Evolutionary conservation across 2,329 filamentous ascomycete species (phyloP).

Genomic region (Nemania sp.): DNA sequence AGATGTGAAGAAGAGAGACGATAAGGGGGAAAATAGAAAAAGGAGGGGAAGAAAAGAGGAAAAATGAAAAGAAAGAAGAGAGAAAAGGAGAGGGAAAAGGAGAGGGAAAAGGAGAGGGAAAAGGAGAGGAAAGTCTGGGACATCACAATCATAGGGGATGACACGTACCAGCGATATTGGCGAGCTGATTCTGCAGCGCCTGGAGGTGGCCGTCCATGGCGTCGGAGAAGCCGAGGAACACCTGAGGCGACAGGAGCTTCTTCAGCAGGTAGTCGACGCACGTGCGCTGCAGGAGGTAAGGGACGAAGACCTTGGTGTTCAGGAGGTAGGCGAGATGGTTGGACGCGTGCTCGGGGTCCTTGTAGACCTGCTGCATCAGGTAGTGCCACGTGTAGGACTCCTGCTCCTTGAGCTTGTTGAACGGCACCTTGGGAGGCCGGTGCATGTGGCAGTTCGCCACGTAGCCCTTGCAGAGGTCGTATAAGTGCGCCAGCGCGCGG

Average conservation of each 20-base stretch:
- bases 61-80: too few species aligned
- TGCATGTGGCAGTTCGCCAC: constrained; percentile 35
- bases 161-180: constrained; percentile 24
- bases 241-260: constrained; percentile 35
- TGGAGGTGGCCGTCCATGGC: constrained; percentile 36
- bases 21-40: neutral
- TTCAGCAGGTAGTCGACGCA: constrained; percentile 40
- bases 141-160: neutral
- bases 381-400: constrained; percentile 38
- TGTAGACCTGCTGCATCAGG: constrained; percentile 33
- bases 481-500: constrained; percentile 34
- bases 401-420: constrained; percentile 23
- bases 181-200: constrained; percentile 37
- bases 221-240: constrained; percentile 38
- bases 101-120: too few species aligned
- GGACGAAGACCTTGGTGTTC: constrained; percentile 25
- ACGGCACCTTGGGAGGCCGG: constrained; percentile 24
- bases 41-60: too few species aligned
- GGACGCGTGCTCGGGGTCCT: constrained; percentile 27
- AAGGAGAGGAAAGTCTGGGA: too few species aligned
- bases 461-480: constrained; percentile 37
- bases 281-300: constrained; percentile 39
- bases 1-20: neutral
- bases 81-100: too few species aligned
- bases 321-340: constrained; percentile 37